Conservation (phyloP, 2,329 filamentous ascomycete genomes). For the Stagonosporopsis tanaceti region DNA sequence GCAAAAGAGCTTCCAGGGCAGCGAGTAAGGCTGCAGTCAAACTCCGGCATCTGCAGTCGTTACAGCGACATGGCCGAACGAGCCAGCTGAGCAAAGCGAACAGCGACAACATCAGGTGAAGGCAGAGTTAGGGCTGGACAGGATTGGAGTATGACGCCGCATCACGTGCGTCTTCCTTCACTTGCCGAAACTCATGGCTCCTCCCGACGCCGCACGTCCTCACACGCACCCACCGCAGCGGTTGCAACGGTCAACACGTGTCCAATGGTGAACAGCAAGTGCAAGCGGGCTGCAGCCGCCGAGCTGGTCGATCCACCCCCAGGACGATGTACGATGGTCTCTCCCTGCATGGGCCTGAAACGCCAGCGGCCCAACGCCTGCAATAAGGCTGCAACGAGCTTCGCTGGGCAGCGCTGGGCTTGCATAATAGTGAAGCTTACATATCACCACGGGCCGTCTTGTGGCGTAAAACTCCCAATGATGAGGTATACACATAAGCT, state of each 20-base stretch:
- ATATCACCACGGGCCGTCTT: neutral
- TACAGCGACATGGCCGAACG: neutral
- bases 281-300: neutral
- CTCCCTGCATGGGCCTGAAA: slow-evolving; percentile 14
- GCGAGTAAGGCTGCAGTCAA: neutral
- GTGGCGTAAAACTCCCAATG: neutral
- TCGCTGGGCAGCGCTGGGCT: neutral
- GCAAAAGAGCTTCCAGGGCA: neutral
- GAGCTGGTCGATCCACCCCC: neutral
- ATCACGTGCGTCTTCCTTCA: slow-evolving; percentile 9
- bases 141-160: neutral
- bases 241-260: neutral
- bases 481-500: neutral
- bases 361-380: slow-evolving; percentile 13
- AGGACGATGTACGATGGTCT: neutral
- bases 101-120: slow-evolving; percentile 1
- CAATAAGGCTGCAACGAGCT: neutral
- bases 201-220: neutral
- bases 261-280: neutral
- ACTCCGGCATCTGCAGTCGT: neutral
- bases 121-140: neutral
- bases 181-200: neutral
- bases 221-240: neutral
- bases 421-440: slow-evolving; percentile 2
- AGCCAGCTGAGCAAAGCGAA: neutral